These are phyloP conservation scores for Datisca glomerata DNA, from an alignment of 306 rosid species.

Conservation along the genomic window DNA sequence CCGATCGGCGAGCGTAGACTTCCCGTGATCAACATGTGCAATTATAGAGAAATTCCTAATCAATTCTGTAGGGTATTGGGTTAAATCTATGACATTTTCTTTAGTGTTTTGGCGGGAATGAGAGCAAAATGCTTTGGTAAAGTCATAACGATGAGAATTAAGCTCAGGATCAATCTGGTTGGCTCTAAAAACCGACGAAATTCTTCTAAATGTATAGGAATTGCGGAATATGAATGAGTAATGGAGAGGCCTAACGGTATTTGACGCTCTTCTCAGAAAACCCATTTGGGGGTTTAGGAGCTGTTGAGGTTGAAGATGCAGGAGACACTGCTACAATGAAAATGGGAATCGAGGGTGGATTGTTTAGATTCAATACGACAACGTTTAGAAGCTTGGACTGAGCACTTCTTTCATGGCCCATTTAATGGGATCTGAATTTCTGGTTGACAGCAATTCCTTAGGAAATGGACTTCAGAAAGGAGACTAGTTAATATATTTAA, in stretches of 20 bases:
- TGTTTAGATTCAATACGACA: too few relatives aligned
- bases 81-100: slow-evolving; percentile 49
- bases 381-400: background rate
- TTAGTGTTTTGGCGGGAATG: slow-evolving; percentile 36
- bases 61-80: slow-evolving; percentile 51
- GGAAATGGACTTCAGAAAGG: too few relatives aligned
- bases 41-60: slow-evolving; percentile 76
- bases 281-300: slow-evolving; percentile 60
- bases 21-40: slow-evolving; percentile 75
- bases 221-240: slow-evolving; percentile 11
- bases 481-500: too few relatives aligned
- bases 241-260: slow-evolving; percentile 33
- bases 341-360: background rate
- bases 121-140: slow-evolving; percentile 38
- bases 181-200: slow-evolving; percentile 15
- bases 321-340: background rate
- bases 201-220: slow-evolving; percentile 9
- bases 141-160: slow-evolving; percentile 15
- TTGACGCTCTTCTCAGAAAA: slow-evolving; percentile 45
- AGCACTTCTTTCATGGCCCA: background rate
- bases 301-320: slow-evolving; percentile 2
- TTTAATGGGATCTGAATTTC: background rate
- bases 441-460: background rate
- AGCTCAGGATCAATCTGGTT: slow-evolving; percentile 11
- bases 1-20: slow-evolving; percentile 78